Conservation (phyloP, 495 filamentous ascomycete species). For the Astrothelium subdiscretum region DNA sequence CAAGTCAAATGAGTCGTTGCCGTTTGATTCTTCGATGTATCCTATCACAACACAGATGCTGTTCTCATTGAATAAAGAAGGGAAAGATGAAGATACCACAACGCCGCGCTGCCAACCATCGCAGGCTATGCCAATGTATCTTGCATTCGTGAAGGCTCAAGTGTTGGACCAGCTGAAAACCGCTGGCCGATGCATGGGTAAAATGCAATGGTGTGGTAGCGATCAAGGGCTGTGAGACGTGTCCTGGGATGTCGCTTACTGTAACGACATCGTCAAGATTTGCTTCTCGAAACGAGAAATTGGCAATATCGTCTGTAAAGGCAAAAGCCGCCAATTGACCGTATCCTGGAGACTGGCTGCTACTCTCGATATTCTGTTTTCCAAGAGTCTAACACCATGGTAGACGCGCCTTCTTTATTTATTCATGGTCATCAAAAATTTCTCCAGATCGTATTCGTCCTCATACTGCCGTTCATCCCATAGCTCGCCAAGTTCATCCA, state of each 20-base stretch:
- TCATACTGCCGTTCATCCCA: conserved; percentile 97
- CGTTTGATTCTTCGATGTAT: no score
- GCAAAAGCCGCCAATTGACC: no score
- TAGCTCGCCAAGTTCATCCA: conserved; percentile 88
- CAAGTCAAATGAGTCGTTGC: no score
- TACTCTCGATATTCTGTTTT: not conserved
- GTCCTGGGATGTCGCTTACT: not conserved
- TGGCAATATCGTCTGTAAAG: not conserved
- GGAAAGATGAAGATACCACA: no score
- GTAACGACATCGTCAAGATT: not conserved
- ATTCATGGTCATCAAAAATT: conserved; percentile 84
- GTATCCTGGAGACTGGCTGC: no score
- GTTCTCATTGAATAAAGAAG: no score
- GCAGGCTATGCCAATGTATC: not conserved
- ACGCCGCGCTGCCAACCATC: not conserved
- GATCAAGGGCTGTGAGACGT: not conserved
- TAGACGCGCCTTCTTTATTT: conserved; percentile 25
- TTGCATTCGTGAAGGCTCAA: not conserved
- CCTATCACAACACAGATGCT: no score
- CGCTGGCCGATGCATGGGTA: not conserved
- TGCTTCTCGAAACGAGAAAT: not conserved
- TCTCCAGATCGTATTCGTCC: conserved; percentile 89
- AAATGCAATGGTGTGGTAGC: not conserved
- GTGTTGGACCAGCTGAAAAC: not conserved
- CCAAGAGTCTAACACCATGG: not conserved